phyloP scores from a whole-genome alignment of 495 filamentous ascomycete species.

The Aspergillus ostianus region DNA sequence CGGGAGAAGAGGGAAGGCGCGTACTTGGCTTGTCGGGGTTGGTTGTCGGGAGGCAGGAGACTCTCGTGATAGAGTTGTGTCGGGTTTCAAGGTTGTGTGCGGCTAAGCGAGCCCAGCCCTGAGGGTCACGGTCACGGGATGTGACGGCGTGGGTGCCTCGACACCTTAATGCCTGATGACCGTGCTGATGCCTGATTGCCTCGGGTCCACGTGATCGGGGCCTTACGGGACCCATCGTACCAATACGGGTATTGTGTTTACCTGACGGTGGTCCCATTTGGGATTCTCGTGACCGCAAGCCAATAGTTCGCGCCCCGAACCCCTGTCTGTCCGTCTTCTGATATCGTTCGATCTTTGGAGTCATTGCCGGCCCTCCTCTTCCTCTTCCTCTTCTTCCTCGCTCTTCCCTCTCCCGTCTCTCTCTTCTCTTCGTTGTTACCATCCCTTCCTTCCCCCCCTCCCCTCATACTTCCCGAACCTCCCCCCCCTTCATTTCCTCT shows the following conservation, averaged over 20 bases:
- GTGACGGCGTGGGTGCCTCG: background rate
- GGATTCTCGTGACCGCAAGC: background rate
- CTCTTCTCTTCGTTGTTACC: background rate
- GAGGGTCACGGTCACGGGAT: slow-evolving; percentile 4
- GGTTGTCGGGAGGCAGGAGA: slow-evolving; percentile 41
- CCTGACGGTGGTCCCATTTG: slow-evolving; percentile 5
- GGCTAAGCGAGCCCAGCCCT: slow-evolving; percentile 11
- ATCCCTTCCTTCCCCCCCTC: slow-evolving; percentile 15
- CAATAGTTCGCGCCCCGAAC: slow-evolving; percentile 7
- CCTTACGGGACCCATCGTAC: slow-evolving; percentile 6
- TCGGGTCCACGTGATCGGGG: background rate
- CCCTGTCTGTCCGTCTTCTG: slow-evolving; percentile 21
- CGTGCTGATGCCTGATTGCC: background rate
- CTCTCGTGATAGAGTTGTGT: slow-evolving; percentile 41
- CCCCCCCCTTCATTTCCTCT: slow-evolving; percentile 10
- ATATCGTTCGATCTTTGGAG: slow-evolving; percentile 5
- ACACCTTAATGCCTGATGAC: background rate
- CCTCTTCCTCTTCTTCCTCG: slow-evolving; percentile 5
- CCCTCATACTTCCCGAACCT: slow-evolving; percentile 4
- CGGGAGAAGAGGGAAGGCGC: slow-evolving; percentile 27
- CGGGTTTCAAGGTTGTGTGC: slow-evolving; percentile 21
- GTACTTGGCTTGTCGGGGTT: slow-evolving; percentile 50
- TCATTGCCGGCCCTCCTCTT: slow-evolving; percentile 3
- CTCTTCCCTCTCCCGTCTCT: background rate
- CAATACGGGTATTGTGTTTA: slow-evolving; percentile 27